Conservation (phyloP, 1,139 yeast genomes). For the Hansenula anomala region DNA sequence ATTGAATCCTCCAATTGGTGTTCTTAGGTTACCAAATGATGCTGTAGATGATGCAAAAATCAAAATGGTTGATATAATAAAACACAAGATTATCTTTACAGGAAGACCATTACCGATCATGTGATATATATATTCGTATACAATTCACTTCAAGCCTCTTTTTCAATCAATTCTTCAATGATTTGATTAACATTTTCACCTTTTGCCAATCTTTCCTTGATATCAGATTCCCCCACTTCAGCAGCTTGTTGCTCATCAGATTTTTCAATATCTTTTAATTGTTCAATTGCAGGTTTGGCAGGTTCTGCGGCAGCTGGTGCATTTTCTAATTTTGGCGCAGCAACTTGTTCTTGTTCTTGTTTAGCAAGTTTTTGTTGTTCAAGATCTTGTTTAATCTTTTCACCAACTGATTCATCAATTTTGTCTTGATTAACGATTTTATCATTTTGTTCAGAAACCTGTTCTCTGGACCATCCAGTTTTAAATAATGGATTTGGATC, state of each 20-base stretch:
- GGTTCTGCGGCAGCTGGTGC: conserved; percentile 22
- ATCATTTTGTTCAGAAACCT: background rate
- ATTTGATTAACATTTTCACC: conserved; percentile 17
- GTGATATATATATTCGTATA: conserved; percentile 28
- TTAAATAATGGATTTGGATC: conserved; percentile 47
- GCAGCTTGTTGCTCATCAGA: conserved; percentile 5
- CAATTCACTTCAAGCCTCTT: conserved; percentile 5
- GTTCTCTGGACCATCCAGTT: conserved; percentile 52
- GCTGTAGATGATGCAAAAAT: conserved; percentile 25
- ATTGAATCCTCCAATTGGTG: conserved; percentile 57
- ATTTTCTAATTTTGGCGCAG: conserved; percentile 4
- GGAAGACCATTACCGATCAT: conserved; percentile 72
- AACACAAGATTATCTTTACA: conserved; percentile 52
- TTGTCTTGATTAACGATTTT: background rate
- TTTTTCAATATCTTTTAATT: conserved; percentile 14
- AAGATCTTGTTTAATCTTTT: background rate
- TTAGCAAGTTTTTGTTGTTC: background rate
- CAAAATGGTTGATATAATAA: conserved; percentile 53
- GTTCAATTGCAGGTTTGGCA: conserved; percentile 21
- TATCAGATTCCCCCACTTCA: conserved; percentile 9
- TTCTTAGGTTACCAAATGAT: conserved; percentile 40
- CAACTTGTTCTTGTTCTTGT: background rate
- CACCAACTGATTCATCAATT: no score
- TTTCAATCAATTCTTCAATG: conserved; percentile 18
- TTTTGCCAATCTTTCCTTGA: conserved; percentile 10